Base-by-base conservation (phyloP, 140 eudicot species). In the Oenanthe javanica region DNA sequence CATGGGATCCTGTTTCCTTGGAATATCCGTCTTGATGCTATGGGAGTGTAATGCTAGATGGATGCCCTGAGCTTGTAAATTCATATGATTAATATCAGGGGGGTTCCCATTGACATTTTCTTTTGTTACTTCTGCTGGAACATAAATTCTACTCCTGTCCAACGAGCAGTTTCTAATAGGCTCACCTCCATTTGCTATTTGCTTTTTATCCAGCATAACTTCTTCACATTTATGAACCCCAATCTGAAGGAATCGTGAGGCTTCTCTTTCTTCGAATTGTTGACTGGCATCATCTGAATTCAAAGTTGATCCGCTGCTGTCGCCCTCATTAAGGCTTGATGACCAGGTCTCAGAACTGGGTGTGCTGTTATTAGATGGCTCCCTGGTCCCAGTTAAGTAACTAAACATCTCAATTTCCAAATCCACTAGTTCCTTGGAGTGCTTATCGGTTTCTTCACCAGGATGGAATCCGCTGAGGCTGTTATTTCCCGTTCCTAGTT, bases 331-430 rank as follows among this genome's bases (percentile, higher is more conserved):
- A 21, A 85, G 90, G 83, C 93, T 91, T 45, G 95, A 93, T 8
- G 98, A 91, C 84, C 96, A 89, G 86, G 92, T 89, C 72, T 91
- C 98, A 31, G 98, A 91, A 86, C 79, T 93, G 18, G 92, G 85
- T 47, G 82, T 86, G 83, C 89, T 88, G 88, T 83, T 85, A 14
- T 71, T 79, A 67, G 90, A 91, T 38, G 81, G 71, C 75, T 87
- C 90, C 1, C 84, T 55, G 72, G 89, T 52, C 81, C 88, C 90
- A 31, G 74, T 83, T 40, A 81, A 47, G 13, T 83, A 69, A 40
- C 75, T 67, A 43, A 48, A 78, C 13, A 82, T 77, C 31, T 31
- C 31, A 31, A 31, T 31, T 31, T 31, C 31, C 31, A 31, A 31
- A 8, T 23, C 71, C 14, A 2, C 14, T 23, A 27, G 3, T 72